Evolutionary conservation across 2,329 filamentous ascomycete genomes (phyloP), one percentile per base, ranked within the genome.

Genomic region (Trichoderma atrobrunneum): DNA sequence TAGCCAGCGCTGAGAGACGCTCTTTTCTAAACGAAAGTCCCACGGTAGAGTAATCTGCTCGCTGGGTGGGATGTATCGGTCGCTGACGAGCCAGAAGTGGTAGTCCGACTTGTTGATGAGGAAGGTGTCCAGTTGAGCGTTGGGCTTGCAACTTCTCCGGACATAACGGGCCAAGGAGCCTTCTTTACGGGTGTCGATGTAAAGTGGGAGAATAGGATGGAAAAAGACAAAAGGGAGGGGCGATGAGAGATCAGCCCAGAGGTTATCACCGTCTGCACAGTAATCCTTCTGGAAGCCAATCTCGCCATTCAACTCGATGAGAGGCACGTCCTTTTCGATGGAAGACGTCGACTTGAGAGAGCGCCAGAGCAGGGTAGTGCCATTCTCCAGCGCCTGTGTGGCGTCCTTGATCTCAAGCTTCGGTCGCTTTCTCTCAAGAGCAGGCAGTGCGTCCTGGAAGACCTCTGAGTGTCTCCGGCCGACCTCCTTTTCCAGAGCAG

Each of bases 41-140:
- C 86, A 93, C 68, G 84, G 88, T 76, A 86, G 88, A 30, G 85
- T 93, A 77, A 88, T 89, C 77, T 90, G 88, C 77, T 90, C 89
- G 54, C 87, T 85, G 1, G 89, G 85, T 18, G 87, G 82, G 71
- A 98, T 94, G 48, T 91, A 87, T 68, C 92, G 88, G 76, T 93
- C 93, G 76, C 94, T 94, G 72, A 97, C 90, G 74, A 98, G 91
- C 88, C 95, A 98, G 80, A 98, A 97, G 79, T 96, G 93, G 78
- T 95, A 97, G 75, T 95, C 91, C 1, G 90, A 91, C 4, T 88
- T 87, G 61, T 90, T 91, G 2, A 93, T 93, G 62, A 98, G 88
- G 75, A 94, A 93, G 0, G 95, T 97, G 79, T 96, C 95, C 77
- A 98, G 85, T 36, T 89, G 87, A n/a, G 96, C 90, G 78, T 98